phyloP scores from a whole-genome alignment of 2,329 filamentous ascomycete species.

The Metarhizium robertsii region DNA sequence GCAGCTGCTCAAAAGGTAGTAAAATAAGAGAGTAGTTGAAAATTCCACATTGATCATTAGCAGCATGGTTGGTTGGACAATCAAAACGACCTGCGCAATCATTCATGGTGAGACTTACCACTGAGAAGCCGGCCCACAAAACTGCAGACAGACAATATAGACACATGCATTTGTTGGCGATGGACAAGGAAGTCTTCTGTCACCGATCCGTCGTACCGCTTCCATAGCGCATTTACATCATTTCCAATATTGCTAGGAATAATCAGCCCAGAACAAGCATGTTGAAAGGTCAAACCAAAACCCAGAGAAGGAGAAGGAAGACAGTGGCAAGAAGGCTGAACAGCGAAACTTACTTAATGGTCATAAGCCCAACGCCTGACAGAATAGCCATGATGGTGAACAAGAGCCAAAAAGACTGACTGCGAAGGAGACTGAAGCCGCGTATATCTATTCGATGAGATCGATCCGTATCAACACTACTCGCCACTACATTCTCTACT shows the following conservation, averaged over 20 bases:
- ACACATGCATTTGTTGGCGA: conserved; percentile 85
- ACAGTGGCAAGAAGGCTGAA: not conserved
- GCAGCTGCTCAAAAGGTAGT: not conserved
- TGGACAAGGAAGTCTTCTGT: conserved; percentile 66
- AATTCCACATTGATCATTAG: not conserved
- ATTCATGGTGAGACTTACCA: conserved; percentile 37
- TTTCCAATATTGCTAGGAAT: conserved; percentile 80
- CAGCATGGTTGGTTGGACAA: not conserved
- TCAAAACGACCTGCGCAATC: not conserved
- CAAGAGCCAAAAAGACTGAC: conserved; percentile 80
- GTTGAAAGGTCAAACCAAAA: not conserved
- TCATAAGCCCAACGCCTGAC: conserved; percentile 92
- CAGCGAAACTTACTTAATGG: conserved; percentile 70
- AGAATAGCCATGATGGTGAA: conserved; percentile 84
- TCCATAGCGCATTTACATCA: conserved; percentile 80
- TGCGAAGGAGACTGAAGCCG: conserved; percentile 63
- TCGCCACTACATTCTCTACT: conserved; percentile 43
- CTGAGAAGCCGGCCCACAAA: conserved; percentile 74
- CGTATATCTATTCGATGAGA: conserved; percentile 85
- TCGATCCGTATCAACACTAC: conserved; percentile 60
- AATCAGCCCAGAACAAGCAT: not conserved
- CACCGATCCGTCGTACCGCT: conserved; percentile 66
- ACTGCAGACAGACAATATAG: conserved; percentile 81
- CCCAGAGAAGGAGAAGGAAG: not conserved
- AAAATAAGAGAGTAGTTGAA: not conserved